Conservation (phyloP, 2,329 filamentous ascomycete species). For the Grosmannia penicillata region DNA sequence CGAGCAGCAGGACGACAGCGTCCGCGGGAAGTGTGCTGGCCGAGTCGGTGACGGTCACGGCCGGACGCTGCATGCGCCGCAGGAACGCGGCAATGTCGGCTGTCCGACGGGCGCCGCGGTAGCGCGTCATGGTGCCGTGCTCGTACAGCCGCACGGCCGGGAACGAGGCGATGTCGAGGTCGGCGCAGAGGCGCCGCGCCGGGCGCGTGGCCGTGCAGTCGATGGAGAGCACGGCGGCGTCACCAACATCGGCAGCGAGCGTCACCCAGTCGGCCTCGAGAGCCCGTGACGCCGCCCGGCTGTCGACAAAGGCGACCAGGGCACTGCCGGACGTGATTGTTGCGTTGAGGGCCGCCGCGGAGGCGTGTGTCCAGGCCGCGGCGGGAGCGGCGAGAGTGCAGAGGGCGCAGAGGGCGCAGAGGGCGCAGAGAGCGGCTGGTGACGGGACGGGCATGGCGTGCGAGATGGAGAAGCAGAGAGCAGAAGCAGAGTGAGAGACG, state of each 20-base stretch:
- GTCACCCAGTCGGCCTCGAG: slow-evolving; percentile 25
- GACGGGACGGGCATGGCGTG: too few relatives aligned
- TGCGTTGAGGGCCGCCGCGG: slow-evolving; percentile 3
- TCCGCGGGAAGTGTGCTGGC: slow-evolving; percentile 22
- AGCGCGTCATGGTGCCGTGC: slow-evolving; percentile 19
- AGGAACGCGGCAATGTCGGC: slow-evolving; percentile 17
- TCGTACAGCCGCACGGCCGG: slow-evolving; percentile 29
- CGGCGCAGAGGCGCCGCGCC: slow-evolving; percentile 22
- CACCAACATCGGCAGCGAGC: slow-evolving; percentile 10
- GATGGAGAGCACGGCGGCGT: slow-evolving; percentile 18
- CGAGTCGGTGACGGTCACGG: slow-evolving; percentile 12
- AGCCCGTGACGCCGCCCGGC: slow-evolving; percentile 16
- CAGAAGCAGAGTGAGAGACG: too few relatives aligned
- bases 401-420: background rate
- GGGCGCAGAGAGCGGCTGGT: too few relatives aligned
- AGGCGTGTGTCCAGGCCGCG: slow-evolving; percentile 12
- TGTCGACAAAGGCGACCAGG: slow-evolving; percentile 18
- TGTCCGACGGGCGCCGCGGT: slow-evolving; percentile 27
- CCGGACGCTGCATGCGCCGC: slow-evolving; percentile 15
- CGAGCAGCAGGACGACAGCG: slow-evolving; percentile 26
- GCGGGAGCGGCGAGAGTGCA: background rate
- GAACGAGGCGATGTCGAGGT: slow-evolving; percentile 26
- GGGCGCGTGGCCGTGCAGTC: slow-evolving; percentile 26
- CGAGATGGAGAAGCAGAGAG: too few relatives aligned
- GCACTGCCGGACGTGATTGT: slow-evolving; percentile 11